Conservation (phyloP, 78 protist species). For the Bodo saltans region DNA sequence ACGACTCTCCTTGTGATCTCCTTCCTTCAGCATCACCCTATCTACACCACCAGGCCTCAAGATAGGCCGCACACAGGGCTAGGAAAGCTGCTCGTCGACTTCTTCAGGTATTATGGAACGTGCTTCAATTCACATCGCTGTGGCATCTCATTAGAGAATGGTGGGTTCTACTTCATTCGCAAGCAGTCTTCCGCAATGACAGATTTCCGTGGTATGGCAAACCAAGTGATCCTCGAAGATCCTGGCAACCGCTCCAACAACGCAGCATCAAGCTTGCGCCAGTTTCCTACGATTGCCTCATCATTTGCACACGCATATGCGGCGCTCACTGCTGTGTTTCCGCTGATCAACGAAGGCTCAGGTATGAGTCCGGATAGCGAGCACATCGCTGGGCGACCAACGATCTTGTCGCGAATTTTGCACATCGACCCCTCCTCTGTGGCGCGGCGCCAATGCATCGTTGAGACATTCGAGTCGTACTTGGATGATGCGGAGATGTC, state of each 20-base stretch:
- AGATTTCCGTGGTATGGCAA: not conserved
- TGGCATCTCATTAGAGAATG: conserved; percentile 3
- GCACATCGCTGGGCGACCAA: not conserved
- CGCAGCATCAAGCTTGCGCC: conserved; percentile 2
- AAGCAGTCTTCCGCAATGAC: too few species aligned
- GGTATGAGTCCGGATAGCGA: not conserved
- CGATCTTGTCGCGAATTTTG: conserved; percentile 9
- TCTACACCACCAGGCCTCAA: not conserved
- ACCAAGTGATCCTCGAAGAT: not conserved
- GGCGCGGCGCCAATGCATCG: not conserved
- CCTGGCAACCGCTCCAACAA: conserved; percentile 11
- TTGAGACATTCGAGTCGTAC: not conserved
- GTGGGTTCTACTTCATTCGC: not conserved
- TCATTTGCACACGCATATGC: not conserved
- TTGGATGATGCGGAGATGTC: too few species aligned
- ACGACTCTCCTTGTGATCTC: conserved; percentile 47
- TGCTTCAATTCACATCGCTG: conserved; percentile 5
- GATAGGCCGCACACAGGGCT: not conserved
- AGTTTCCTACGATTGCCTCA: not conserved
- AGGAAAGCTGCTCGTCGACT: conserved; percentile 34
- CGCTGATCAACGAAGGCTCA: not conserved
- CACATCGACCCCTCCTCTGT: conserved; percentile 6
- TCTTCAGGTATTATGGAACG: conserved; percentile 29
- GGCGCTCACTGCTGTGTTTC: not conserved
- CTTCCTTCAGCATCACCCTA: conserved; percentile 53